A percentile compares a stretch with the other conserved stretches of the same genome.
These are phyloP conservation scores for Fusarium continuum DNA, from an alignment of 2,329 filamentous ascomycete genomes.

Conservation along the genomic window DNA sequence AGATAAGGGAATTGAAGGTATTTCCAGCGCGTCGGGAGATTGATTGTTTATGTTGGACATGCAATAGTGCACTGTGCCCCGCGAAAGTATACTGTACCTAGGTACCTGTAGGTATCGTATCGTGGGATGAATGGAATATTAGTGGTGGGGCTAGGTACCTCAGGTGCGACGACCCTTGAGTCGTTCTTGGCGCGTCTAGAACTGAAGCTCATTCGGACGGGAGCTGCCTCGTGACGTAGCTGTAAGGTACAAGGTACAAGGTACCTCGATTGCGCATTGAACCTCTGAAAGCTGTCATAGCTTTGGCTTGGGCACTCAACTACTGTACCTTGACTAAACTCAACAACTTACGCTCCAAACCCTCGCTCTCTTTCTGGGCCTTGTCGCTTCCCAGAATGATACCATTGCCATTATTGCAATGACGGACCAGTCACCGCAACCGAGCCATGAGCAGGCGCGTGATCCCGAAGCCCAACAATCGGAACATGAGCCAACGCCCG, in stretches of 20 bases:
- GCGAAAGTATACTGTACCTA: constrained; percentile 21
- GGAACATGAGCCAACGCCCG: constrained; percentile 31
- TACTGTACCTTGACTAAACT: background rate
- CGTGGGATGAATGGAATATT: constrained; percentile 14
- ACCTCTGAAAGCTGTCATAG: constrained; percentile 40
- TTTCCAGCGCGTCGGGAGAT: constrained; percentile 33
- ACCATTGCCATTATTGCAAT: constrained; percentile 47
- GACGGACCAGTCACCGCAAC: constrained; percentile 53
- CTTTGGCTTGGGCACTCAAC: constrained; percentile 28
- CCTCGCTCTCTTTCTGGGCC: constrained; percentile 20
- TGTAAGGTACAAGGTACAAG: constrained; percentile 40
- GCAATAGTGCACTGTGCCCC: constrained; percentile 22
- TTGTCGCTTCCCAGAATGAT: constrained; percentile 44
- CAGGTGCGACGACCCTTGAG: constrained; percentile 22
- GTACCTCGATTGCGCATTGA: constrained; percentile 23
- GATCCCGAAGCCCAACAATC: constrained; percentile 28
- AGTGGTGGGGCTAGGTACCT: constrained; percentile 37
- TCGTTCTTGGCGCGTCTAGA: constrained; percentile 27
- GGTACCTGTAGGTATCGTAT: too few species aligned
- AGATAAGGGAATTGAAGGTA: constrained; percentile 2
- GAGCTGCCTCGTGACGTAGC: constrained; percentile 47
- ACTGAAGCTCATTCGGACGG: constrained; percentile 24
- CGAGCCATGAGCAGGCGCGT: constrained; percentile 43
- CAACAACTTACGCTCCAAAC: constrained; percentile 16
- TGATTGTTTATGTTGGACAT: constrained; percentile 29